Base-by-base conservation (phyloP, 2,329 filamentous ascomycete genomes). In the Arthrobotrys pseudoclavata region DNA sequence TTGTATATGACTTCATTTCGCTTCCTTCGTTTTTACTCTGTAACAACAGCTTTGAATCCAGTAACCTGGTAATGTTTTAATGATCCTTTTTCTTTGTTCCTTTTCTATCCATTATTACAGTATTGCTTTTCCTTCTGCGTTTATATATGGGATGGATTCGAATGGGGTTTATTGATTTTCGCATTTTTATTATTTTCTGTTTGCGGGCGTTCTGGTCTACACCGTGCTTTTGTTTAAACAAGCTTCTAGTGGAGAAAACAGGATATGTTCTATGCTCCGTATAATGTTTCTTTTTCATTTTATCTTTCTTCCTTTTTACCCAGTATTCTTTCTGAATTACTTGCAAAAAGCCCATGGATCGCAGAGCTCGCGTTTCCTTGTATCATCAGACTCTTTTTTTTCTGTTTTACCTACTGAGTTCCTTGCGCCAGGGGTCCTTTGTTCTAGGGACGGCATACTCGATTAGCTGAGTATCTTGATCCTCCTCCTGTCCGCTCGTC, bases 381-480 rank as follows among this genome's bases (percentile, higher is more conserved):
- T 77, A 77, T 70, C 22, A 71, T 71, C 67, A 71, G 47, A 62
- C 68, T 31, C 34, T 61, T 66, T 18, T 50, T 60, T 45, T n/a
- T 57, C 18, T 29, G 47, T 47, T 34, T 66, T 66, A 52, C 48
- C 63, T 69, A 13, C 52, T 63, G 26, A 40, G 42, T 71, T 67
- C 64, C 47, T 71, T 48, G 74, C 74, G 74, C 67, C 74, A 77
- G 74, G 74, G 74, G 74, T 77, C 74, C 52, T 77, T 77, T 77
- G 74, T 77, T 77, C 67, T 55, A 77, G 74, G 74, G 74, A 77
- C 71, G 74, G 22, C 20, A 20, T 62, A 24, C 55, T 52, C n/a
- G 9, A 24, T 62, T 37, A 37, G 12, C 34, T 20, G 52, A 42
- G 48, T 26, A 37, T 55, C 22, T 40, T 53, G 67, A 70, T 77